Evolutionary conservation across 352 stramenopile species (phyloP), one percentile per base, ranked within the genome.

Genomic region (Globisporangium viniferum): DNA sequence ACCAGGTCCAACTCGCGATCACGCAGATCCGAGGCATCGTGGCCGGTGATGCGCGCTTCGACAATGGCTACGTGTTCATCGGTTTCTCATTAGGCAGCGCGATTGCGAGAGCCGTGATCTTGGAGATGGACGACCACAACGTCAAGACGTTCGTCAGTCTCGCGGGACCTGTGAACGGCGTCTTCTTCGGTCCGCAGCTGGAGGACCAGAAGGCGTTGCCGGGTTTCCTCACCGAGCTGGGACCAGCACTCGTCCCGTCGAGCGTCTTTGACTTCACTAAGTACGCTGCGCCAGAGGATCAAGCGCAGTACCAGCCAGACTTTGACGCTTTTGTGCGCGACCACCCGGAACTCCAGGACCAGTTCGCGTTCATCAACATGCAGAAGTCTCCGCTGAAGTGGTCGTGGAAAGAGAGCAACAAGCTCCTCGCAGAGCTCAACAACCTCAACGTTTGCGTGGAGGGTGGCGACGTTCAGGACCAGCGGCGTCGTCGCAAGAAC

Each of bases 111-210:
- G 71, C 65, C 0, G 80, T 90, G 35, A 71, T 84, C 20, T 76
- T 88, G 68, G 58, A 83, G 44, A 86, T 84, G 82, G 76, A 90
- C 39, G 76, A 86, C 62, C 79, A 90, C 72, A 80, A 80, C 0
- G 75, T 75, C 2, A 66, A 87, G 46, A 75, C 67, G 5, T 77
- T 84, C 56, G 69, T 90, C 56, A 83, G 70, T 24, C 44, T 90
- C 5, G 78, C 80, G 0, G 78, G 74, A 2, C 66, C 53, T 0
- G 61, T 74, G 18, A 89, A 90, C 62, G 82, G 82, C 29, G 35
- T 74, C 33, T 90, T 88, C 59, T 78, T 82, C 55, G 80, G 80
- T 0, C 80, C 78, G 0, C 79, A 90, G 29, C 44, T 59, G 0
- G 59, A 14, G 0, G 76, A 84, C 59, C 5, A 8, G 0, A n/a